Conservation (phyloP, 176 grass and related monocot genomes). For the Ampelocalamus luodianensis region DNA sequence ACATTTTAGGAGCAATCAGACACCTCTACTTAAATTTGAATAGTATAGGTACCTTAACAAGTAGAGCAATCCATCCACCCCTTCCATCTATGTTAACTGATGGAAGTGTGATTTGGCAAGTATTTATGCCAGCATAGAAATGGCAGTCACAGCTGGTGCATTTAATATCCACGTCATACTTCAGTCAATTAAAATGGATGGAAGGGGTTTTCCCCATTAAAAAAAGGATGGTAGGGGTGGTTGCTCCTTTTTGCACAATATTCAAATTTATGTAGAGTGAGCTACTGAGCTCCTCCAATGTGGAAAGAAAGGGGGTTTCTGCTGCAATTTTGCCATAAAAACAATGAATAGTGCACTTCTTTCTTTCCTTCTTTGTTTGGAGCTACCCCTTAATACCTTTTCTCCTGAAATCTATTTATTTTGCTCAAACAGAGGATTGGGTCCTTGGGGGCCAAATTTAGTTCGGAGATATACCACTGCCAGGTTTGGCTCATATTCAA, state of each 20-base stretch:
- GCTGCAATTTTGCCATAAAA: conserved; percentile 4
- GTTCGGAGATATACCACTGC: conserved; percentile 83
- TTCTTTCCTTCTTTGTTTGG: not conserved
- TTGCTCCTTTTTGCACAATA: not conserved
- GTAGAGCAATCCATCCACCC: not conserved
- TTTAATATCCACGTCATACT: not conserved
- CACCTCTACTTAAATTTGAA: not conserved
- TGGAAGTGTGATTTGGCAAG: not conserved
- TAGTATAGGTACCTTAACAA: not conserved
- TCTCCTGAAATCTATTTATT: conserved; percentile 35
- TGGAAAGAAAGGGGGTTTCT: not conserved
- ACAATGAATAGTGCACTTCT: not conserved
- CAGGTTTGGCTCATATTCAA: conserved; percentile 81
- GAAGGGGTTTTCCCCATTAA: not conserved
- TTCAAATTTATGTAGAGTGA: not conserved
- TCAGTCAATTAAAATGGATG: conserved; percentile 13
- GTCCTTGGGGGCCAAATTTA: conserved; percentile 92
- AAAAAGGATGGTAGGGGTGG: not conserved
- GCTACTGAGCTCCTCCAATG: not conserved
- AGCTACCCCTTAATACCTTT: not conserved
- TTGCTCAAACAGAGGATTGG: conserved; percentile 74
- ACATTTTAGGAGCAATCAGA: not conserved
- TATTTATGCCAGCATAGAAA: not conserved
- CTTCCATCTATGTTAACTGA: not conserved
- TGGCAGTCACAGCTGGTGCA: not conserved